phyloP scores from a whole-genome alignment of 257 asterid genomes.

The Solanum phureja region DNA sequence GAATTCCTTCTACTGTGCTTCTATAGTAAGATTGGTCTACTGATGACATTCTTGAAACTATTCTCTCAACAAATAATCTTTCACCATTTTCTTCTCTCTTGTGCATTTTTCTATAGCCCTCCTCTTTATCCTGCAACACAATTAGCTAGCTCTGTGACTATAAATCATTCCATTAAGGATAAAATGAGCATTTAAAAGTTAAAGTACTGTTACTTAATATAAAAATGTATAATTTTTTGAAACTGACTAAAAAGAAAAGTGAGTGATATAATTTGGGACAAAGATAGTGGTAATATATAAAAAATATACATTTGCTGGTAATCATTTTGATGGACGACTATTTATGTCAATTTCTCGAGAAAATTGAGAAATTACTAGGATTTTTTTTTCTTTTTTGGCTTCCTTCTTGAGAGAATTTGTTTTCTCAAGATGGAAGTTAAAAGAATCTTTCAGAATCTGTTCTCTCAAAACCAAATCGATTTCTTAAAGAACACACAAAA shows the following conservation, averaged over 20 bases:
- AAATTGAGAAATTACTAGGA: neutral
- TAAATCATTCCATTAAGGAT: too few relatives aligned
- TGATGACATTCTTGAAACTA: conserved; percentile 30
- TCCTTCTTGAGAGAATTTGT: neutral
- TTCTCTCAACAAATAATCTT: conserved; percentile 15
- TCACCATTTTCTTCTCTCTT: conserved; percentile 30
- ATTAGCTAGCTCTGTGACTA: too few relatives aligned
- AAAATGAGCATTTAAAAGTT: neutral
- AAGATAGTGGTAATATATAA: too few relatives aligned
- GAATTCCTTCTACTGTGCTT: conserved; percentile 15
- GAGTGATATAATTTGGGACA: neutral
- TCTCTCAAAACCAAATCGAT: neutral
- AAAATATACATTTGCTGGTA: neutral
- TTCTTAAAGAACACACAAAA: neutral
- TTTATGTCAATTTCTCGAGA: too few relatives aligned
- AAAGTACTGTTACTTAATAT: neutral
- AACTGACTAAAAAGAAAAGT: neutral
- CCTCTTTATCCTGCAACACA: conserved; percentile 39
- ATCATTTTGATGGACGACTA: neutral
- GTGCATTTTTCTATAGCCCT: conserved; percentile 36
- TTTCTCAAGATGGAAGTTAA: neutral
- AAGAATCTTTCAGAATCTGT: neutral
- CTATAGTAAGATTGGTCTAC: conserved; percentile 23
- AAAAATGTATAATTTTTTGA: neutral
- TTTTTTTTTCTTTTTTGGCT: neutral